Evolutionary conservation across 2,329 filamentous ascomycete species (phyloP).

Genomic region (Colletotrichum sp.): DNA sequence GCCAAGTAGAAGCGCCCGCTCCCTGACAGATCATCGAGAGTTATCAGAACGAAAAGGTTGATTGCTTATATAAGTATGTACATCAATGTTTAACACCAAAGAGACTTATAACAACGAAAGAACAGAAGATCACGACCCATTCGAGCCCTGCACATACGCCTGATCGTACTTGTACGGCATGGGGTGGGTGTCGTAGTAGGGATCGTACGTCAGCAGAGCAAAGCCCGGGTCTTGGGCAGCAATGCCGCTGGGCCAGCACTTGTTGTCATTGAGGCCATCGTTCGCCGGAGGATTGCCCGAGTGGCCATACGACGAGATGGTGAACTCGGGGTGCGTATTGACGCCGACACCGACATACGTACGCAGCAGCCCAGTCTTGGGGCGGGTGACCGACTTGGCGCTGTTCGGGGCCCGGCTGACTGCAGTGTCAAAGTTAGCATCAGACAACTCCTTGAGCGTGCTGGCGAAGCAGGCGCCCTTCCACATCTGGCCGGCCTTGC

Average conservation of each 20-base stretch:
- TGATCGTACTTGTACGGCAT: neutral
- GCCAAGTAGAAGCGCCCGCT: too few species aligned
- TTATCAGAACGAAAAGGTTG: too few species aligned
- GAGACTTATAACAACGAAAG: too few species aligned
- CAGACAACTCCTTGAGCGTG: neutral
- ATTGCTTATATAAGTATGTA: too few species aligned
- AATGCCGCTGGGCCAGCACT: constrained; percentile 26
- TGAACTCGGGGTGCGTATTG: neutral
- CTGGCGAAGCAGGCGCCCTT: constrained; percentile 29
- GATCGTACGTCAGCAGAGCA: constrained; percentile 22
- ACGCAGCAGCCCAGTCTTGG: neutral
- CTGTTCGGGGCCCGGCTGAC: neutral
- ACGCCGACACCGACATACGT: neutral
- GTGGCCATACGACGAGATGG: neutral
- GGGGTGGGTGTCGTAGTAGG: constrained; percentile 18
- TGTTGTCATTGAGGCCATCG: constrained; percentile 26
- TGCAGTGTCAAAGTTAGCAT: neutral
- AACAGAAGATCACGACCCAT: neutral
- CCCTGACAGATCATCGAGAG: too few species aligned
- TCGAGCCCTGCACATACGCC: neutral
- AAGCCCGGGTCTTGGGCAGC: constrained; percentile 25
- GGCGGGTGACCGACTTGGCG: neutral
- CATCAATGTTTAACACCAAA: too few species aligned
- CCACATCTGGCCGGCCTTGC: constrained; percentile 5
- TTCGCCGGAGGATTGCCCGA: constrained; percentile 1